Conservation (phyloP, 805 yeast species). For the Metschnikowia peoriensis region DNA sequence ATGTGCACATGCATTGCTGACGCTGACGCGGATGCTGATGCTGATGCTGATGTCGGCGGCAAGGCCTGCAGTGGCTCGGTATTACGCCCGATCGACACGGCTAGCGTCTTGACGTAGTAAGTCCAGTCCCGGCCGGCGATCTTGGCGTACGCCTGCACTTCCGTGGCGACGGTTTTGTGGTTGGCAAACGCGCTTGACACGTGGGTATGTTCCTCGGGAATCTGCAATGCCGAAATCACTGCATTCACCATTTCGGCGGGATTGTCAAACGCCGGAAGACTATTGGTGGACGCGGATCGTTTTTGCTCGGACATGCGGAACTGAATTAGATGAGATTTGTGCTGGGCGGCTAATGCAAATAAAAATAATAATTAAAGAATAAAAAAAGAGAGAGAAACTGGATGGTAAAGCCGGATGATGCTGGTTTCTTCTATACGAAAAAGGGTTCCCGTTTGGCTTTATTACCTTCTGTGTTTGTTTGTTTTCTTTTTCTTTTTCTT, state of each 20-base stretch:
- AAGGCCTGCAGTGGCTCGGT: slow-evolving; percentile 41
- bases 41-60: background rate
- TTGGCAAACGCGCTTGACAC: slow-evolving; percentile 76
- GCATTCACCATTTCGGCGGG: slow-evolving; percentile 67
- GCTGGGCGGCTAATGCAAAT: background rate
- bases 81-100: slow-evolving; percentile 82
- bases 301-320: slow-evolving; percentile 5
- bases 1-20: slow-evolving; percentile 53
- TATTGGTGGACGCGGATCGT: slow-evolving; percentile 10
- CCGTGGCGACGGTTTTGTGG: slow-evolving; percentile 63
- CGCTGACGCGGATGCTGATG: slow-evolving; percentile 19
- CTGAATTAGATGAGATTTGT: background rate
- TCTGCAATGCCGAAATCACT: slow-evolving; percentile 64
- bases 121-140: slow-evolving; percentile 95
- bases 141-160: slow-evolving; percentile 97
- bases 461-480: too few relatives aligned
- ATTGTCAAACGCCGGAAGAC: slow-evolving; percentile 48
- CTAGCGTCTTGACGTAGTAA: slow-evolving; percentile 77
- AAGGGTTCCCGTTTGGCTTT: too few relatives aligned
- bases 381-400: too few relatives aligned
- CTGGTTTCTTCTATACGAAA: too few relatives aligned
- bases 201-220: slow-evolving; percentile 71
- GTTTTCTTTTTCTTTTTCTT: too few relatives aligned
- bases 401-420: too few relatives aligned
- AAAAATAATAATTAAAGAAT: too few relatives aligned